Evolutionary conservation across 495 filamentous ascomycete genomes (phyloP).

Genomic region (Aspergillus incahuasiensis): DNA sequence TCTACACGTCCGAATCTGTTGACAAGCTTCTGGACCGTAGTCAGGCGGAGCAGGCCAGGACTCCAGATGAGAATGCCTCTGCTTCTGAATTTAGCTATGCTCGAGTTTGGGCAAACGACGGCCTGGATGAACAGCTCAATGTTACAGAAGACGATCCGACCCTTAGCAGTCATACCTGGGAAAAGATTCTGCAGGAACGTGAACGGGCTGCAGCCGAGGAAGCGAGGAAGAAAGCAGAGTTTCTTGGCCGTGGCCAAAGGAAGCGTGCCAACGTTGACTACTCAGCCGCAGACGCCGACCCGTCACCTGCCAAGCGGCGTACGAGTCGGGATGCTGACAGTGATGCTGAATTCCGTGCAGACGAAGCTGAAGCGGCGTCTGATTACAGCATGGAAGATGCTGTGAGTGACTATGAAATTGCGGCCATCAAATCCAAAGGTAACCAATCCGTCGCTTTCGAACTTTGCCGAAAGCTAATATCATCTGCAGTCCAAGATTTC

Average conservation of each 20-base stretch:
- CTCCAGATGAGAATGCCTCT: constrained; percentile 51
- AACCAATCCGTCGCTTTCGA: background rate
- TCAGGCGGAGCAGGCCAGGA: constrained; percentile 66
- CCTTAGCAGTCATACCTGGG: constrained; percentile 69
- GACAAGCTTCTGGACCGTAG: constrained; percentile 86
- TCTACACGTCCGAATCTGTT: constrained; percentile 74
- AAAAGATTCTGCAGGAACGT: constrained; percentile 76
- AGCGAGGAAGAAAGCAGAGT: constrained; percentile 56
- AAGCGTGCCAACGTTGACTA: constrained; percentile 45
- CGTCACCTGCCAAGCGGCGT: constrained; percentile 24
- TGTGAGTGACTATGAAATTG: constrained; percentile 11
- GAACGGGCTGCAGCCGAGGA: constrained; percentile 71
- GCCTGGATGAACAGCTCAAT: constrained; percentile 56
- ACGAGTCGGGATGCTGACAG: constrained; percentile 25
- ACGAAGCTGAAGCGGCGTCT: constrained; percentile 15
- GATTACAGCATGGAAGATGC: constrained; percentile 18
- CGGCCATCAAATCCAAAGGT: constrained; percentile 22
- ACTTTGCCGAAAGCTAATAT: constrained; percentile 6
- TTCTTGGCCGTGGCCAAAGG: constrained; percentile 78
- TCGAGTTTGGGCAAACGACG: constrained; percentile 85
- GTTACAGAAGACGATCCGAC: constrained; percentile 45
- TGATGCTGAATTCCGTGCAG: constrained; percentile 32
- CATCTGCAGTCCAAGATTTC: constrained; percentile 31
- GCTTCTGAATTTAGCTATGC: constrained; percentile 86
- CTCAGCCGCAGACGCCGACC: constrained; percentile 2